Conservation (phyloP, 306 rosid species). For the Datisca glomerata region DNA sequence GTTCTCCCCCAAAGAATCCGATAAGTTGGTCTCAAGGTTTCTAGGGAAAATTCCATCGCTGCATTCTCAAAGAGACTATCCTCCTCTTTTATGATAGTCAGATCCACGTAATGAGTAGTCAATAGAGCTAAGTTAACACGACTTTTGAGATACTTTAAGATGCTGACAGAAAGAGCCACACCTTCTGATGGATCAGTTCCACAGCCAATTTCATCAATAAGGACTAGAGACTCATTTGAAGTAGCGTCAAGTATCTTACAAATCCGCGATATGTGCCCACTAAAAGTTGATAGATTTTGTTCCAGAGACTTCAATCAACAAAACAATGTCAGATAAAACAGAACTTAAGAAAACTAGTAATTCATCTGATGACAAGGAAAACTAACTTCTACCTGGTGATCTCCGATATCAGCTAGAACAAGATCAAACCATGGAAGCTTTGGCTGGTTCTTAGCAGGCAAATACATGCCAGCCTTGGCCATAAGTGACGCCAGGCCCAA, state of each 20-base stretch:
- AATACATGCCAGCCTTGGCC: constrained; percentile 95
- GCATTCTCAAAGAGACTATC: constrained; percentile 71
- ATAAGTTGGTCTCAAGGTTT: constrained; percentile 74
- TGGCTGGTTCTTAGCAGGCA: constrained; percentile 73
- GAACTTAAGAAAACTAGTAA: constrained; percentile 20
- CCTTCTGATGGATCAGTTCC: constrained; percentile 99
- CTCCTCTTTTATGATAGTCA: constrained; percentile 62
- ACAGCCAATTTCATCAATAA: constrained; percentile 87
- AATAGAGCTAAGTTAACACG: constrained; percentile 67
- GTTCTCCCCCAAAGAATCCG: constrained; percentile 81
- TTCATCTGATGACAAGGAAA: constrained; percentile 16
- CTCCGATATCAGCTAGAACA: constrained; percentile 88
- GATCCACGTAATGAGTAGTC: constrained; percentile 90
- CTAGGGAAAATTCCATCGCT: constrained; percentile 75
- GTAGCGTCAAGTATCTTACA: constrained; percentile 61
- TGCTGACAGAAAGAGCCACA: constrained; percentile 87
- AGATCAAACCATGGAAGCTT: constrained; percentile 93
- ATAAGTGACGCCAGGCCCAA: constrained; percentile 84
- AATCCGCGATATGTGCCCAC: constrained; percentile 78
- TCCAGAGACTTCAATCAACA: constrained; percentile 70
- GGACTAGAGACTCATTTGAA: constrained; percentile 71
- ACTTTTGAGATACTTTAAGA: constrained; percentile 71
- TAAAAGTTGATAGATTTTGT: constrained; percentile 95
- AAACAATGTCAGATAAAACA: constrained; percentile 35
- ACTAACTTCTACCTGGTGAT: constrained; percentile 68